Base-by-base conservation (phyloP, 345 rosid genomes). In the Eucalyptus fibrosa region DNA sequence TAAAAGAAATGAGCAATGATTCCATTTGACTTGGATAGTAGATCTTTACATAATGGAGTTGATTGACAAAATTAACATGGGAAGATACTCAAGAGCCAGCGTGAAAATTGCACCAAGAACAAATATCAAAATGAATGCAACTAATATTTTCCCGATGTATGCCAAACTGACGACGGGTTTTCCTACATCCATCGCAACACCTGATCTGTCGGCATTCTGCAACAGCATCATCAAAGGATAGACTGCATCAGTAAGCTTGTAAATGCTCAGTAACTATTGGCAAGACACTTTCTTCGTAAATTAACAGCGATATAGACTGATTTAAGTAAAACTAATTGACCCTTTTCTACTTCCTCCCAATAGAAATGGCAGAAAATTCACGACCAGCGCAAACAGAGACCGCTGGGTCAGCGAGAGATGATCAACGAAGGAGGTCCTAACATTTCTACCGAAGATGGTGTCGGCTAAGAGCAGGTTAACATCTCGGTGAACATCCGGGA, bases 21-120 rank as follows among this genome's bases (percentile, higher is more conserved):
- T 86, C 88, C 88, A 51, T 42, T 53, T 11, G 4, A 53, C 59
- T 86, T 30, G 88, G 42, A 86, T 59, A 40, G 59, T 51, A 21
- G 59, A 18, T 86, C 30, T 59, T 92, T 91, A 93, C 92, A 93
- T 90, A 88, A 87, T 89, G 13, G 96, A 92, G 91, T 93, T 94
- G 59, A 97, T 77, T 37, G 92, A 91, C 87, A 93, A 88, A 53
- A 96, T 90, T 37, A 96, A 83, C 87, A 49, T 86, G 40, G 98
- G 98, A 92, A 97, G 98, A 90, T 93, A 94, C 90, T 97, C 97
- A 42, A 97, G 98, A 62, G 95, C 96, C 88, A 96, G 2, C 49
- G 96, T 94, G 86, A 96, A 94, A 88, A 93, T 69, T 9, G 94
- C 96, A 88, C 96, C 99, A 49, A 97, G 94, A 49, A 93, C 55